A percentile compares a stretch with the other conserved stretches of the same genome.
These are phyloP conservation scores for Babesia bigemina DNA, from an alignment of 169 alveolate genomes.

Conservation along the genomic window DNA sequence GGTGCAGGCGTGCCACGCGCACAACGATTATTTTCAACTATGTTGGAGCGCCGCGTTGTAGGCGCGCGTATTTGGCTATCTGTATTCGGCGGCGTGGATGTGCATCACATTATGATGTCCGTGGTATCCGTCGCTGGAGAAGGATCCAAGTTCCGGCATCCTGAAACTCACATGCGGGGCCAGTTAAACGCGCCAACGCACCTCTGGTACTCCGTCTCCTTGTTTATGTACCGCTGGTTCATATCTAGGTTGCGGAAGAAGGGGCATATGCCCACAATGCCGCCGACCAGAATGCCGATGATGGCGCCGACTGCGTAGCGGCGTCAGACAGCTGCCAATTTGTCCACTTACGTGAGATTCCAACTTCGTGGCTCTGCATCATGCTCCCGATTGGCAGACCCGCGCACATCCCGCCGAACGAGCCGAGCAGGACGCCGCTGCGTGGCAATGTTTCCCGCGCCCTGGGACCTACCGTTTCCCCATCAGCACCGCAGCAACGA, in stretches of 20 bases:
- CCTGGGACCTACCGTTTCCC: constrained; percentile 42
- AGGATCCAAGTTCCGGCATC: constrained; percentile 36
- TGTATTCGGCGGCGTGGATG: constrained; percentile 7
- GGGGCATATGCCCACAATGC: constrained; percentile 49
- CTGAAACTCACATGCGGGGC: constrained; percentile 9
- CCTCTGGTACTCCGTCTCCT: constrained; percentile 42
- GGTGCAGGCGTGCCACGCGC: not conserved
- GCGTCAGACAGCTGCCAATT: not conserved
- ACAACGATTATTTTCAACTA: not conserved
- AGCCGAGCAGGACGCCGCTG: constrained; percentile 54
- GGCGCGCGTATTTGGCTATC: not conserved
- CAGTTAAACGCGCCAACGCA: not conserved
- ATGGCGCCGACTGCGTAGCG: constrained; percentile 37
- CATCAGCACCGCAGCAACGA: constrained; percentile 35
- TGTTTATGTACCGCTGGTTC: constrained; percentile 58
- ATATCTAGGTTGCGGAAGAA: constrained; percentile 43
- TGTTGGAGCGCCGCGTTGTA: too few relatives aligned
- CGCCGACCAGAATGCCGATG: constrained; percentile 34
- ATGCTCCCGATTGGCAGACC: constrained; percentile 44
- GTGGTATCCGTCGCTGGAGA: constrained; percentile 18
- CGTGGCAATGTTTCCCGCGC: not conserved
- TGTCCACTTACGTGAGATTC: constrained; percentile 32
- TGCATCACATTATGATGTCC: constrained; percentile 25
- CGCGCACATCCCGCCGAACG: constrained; percentile 49
- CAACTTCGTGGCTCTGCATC: constrained; percentile 23